A percentile compares a stretch with the other conserved stretches of the same genome.
Conservation (phyloP, 2,329 filamentous ascomycete species). For the Clonostachys sp. region DNA sequence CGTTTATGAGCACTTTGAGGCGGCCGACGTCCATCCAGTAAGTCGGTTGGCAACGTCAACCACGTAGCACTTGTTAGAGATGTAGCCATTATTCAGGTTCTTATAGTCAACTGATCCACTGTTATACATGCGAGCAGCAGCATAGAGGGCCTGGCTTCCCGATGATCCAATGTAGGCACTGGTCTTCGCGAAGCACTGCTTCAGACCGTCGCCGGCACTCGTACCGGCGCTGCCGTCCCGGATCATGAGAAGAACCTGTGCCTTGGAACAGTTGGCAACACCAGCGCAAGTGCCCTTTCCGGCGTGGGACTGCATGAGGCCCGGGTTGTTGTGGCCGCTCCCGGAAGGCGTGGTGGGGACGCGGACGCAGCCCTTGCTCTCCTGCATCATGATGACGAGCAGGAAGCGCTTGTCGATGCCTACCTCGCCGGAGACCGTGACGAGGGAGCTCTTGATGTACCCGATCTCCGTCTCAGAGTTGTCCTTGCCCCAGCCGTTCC, state of each 20-base stretch:
- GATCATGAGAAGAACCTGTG: constrained; percentile 7
- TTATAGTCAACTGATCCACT: constrained; percentile 11
- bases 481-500: constrained; percentile 10
- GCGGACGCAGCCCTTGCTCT: constrained; percentile 14
- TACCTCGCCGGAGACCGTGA: constrained; percentile 6
- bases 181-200: constrained; percentile 5
- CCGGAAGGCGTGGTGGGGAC: constrained; percentile 7
- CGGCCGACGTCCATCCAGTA: constrained; percentile 11
- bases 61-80: constrained; percentile 11
- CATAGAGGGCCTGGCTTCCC: constrained; percentile 7
- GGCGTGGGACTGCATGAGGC: constrained; percentile 11
- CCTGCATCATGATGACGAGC: constrained; percentile 22
- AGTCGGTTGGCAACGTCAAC: constrained; percentile 12
- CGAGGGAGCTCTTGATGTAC: constrained; percentile 6
- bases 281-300: constrained; percentile 6
- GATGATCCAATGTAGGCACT: neutral
- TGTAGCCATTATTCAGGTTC: constrained; percentile 11
- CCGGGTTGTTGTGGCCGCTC: constrained; percentile 10
- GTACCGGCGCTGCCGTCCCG: constrained; percentile 8
- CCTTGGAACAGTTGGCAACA: constrained; percentile 5
- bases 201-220: constrained; percentile 6
- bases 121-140: constrained; percentile 12
- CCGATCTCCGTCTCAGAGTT: constrained; percentile 7
- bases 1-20: neutral
- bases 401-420: constrained; percentile 9